Base-by-base conservation (phyloP, 2,329 filamentous ascomycete genomes). In the Cylindrodendrum hubeiense region DNA sequence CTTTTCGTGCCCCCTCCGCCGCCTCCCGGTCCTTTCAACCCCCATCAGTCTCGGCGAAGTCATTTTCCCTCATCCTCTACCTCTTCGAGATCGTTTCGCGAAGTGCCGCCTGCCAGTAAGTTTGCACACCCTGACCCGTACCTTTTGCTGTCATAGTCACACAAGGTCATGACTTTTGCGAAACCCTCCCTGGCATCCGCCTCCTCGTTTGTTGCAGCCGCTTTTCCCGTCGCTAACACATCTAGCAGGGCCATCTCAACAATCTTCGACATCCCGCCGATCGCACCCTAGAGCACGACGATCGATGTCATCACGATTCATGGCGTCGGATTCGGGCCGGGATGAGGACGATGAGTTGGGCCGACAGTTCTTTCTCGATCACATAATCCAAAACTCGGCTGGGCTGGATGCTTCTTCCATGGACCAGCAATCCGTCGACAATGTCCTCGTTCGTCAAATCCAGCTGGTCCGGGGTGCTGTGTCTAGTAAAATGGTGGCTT, bases 381-480 rank as follows among this genome's bases (percentile, higher is more conserved):
- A 67, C 37, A 28, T 56, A 24, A 49, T 66, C 10, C 37, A 66
- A 17, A 65, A 60, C 37, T 58, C 58, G 12, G 22, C 43, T 24
- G 46, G 58, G 15, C 54, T 65, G 2, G 67, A 67, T 43, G 62
- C 57, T 15, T 68, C 56, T 7, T 39, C 37, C 15, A 49, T 63
- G 43, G 67, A 71, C 37, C 57, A 63, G 15, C 17, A 44, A 28
- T 39, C 37, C 17, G 39, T 47, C n/a, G 75, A 79, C 2, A 81
- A 83, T 13, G 72, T 73, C 19, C 73, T 78, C 9, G 56, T 82
- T 19, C 78, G 83, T 17, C 78, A 79, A 12, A 76, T 83, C 15
- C 86, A 87, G 70, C 59, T 86, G 6, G 70, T 85, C 34, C 82
- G 85, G 44, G 84, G 84, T 17, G 76, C 81, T 8, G 64, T 81